Evolutionary conservation across 78 protist species (phyloP).

Genomic region (Protostelium mycophagum): DNA sequence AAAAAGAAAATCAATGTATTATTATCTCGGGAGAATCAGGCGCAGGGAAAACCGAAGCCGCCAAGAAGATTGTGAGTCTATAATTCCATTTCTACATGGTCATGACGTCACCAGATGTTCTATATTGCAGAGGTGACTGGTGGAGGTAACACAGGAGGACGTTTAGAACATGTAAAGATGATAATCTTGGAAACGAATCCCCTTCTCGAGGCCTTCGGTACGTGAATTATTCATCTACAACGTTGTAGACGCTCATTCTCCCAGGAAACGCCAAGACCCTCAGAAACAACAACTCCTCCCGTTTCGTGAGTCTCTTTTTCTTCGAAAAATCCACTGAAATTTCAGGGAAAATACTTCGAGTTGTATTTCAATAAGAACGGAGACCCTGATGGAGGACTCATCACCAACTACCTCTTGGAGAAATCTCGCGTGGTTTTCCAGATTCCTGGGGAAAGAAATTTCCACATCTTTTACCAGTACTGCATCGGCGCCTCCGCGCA

Average conservation of each 20-base stretch:
- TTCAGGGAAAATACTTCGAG: constrained; percentile 58
- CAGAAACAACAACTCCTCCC: constrained; percentile 39
- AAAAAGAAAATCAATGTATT: constrained; percentile 69
- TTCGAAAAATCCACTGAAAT: neutral
- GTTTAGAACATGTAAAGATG: constrained; percentile 63
- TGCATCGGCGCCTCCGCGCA: constrained; percentile 54
- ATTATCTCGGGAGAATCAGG: constrained; percentile 91
- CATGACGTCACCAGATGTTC: constrained; percentile 53
- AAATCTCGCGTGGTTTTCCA: constrained; percentile 73
- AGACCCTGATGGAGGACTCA: constrained; percentile 84
- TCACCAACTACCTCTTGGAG: constrained; percentile 62
- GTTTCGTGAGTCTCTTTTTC: constrained; percentile 18
- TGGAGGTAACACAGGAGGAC: constrained; percentile 31
- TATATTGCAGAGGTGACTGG: constrained; percentile 59
- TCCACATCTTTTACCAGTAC: constrained; percentile 85
- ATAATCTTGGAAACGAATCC: constrained; percentile 77
- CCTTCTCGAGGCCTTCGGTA: constrained; percentile 86
- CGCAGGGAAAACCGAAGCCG: constrained; percentile 81
- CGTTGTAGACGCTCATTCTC: no score
- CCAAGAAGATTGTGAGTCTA: constrained; percentile 14
- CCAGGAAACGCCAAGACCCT: constrained; percentile 64
- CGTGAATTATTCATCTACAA: neutral
- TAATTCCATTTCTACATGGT: constrained; percentile 10
- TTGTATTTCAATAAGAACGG: constrained; percentile 45
- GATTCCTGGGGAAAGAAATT: constrained; percentile 84